Conservation (phyloP, 1,284 basidiomycete genomes). For the Entoloma clypeatum region DNA sequence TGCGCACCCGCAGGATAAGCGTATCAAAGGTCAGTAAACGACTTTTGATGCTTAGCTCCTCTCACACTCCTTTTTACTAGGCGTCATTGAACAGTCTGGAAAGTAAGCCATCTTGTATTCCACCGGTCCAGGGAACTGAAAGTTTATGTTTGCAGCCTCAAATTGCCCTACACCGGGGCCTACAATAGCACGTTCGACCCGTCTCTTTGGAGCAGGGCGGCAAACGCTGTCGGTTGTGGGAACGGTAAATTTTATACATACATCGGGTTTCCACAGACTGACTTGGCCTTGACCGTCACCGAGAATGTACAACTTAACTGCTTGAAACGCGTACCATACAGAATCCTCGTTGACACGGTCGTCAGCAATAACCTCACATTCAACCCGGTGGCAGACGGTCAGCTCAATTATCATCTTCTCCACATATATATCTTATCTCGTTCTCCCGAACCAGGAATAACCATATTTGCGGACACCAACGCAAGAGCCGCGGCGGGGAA, state of each 20-base stretch:
- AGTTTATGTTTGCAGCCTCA: conserved; percentile 1
- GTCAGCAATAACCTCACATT: conserved; percentile 23
- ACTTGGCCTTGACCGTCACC: conserved; percentile 15
- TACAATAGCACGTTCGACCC: conserved; percentile 12
- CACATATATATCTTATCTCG: background rate
- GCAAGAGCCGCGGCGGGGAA: conserved; percentile 22
- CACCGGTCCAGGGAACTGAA: background rate
- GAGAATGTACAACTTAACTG: conserved; percentile 27
- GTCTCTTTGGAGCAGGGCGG: conserved; percentile 27
- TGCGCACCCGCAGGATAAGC: conserved; percentile 28
- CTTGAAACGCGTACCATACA: conserved; percentile 27
- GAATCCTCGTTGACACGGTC: conserved; percentile 26
- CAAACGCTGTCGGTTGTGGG: conserved; percentile 30
- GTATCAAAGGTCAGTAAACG: conserved; percentile 24
- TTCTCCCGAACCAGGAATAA: conserved; percentile 21
- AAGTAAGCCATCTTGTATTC: conserved; percentile 20
- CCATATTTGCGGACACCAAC: conserved; percentile 24
- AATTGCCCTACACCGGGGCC: conserved; percentile 1
- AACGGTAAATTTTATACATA: conserved; percentile 16
- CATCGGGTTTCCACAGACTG: background rate
- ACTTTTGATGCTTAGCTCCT: background rate
- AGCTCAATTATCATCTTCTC: conserved; percentile 1
- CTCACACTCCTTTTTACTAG: conserved; percentile 13
- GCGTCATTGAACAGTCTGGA: conserved; percentile 34
- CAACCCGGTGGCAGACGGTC: conserved; percentile 24